Evolutionary conservation across 129 eudicot genomes (phyloP).

Genomic region (Artemisia tridentata): DNA sequence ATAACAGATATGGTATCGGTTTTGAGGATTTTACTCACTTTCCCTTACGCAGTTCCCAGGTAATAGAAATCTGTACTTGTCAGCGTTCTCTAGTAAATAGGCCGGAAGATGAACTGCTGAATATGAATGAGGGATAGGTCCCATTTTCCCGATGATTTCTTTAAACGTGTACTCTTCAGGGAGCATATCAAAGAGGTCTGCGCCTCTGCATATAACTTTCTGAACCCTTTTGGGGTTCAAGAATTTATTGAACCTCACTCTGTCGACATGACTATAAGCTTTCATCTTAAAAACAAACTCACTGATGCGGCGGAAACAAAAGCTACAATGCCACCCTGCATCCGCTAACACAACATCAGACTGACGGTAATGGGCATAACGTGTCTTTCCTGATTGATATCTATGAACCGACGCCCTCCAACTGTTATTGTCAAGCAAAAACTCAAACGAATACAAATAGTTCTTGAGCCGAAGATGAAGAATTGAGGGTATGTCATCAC

Average conservation of each 20-base stretch:
- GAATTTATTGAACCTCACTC: slow-evolving; percentile 73
- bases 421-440: slow-evolving; percentile 66
- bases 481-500: slow-evolving; percentile 71
- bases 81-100: slow-evolving; percentile 71
- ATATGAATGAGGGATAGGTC: slow-evolving; percentile 88
- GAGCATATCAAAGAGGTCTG: slow-evolving; percentile 84
- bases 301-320: slow-evolving; percentile 68
- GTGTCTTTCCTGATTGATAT: slow-evolving; percentile 69
- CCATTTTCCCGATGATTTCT: slow-evolving; percentile 91
- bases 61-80: slow-evolving; percentile 58
- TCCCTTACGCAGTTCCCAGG: slow-evolving; percentile 89
- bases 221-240: slow-evolving; percentile 76
- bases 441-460: slow-evolving; percentile 83
- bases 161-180: slow-evolving; percentile 89
- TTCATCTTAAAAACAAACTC: slow-evolving; percentile 91
- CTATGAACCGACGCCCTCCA: slow-evolving; percentile 88
- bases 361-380: slow-evolving; percentile 84
- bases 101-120: slow-evolving; percentile 92
- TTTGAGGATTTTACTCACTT: slow-evolving; percentile 39
- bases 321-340: slow-evolving; percentile 99
- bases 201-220: slow-evolving; percentile 70
- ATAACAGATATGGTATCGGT: neutral
- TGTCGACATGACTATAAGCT: slow-evolving; percentile 84
- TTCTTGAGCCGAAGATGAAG: slow-evolving; percentile 78
- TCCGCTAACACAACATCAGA: slow-evolving; percentile 80